These are phyloP conservation scores for Apodospora peruviana DNA, from an alignment of 495 filamentous ascomycete species.

Conservation along the genomic window DNA sequence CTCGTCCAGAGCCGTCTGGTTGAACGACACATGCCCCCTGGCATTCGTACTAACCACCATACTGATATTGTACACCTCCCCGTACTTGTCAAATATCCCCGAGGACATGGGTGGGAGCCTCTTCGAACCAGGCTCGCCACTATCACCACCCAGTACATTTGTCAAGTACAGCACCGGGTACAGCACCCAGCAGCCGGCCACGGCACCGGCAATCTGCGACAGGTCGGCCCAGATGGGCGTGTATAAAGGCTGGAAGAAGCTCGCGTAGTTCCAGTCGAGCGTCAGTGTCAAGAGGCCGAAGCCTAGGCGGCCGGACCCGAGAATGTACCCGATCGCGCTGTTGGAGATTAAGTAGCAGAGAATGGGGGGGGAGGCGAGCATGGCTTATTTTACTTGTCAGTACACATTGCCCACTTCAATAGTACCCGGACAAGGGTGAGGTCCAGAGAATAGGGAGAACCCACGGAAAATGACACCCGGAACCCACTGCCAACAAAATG, in stretches of 20 bases:
- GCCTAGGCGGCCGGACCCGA: slow-evolving; percentile 12
- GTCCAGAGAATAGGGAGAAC: no score
- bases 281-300: slow-evolving; percentile 17
- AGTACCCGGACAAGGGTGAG: no score
- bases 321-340: slow-evolving; percentile 11
- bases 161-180: slow-evolving; percentile 17
- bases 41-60: slow-evolving; percentile 38
- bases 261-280: slow-evolving; percentile 20
- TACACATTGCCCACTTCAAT: no score
- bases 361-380: slow-evolving; percentile 15
- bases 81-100: slow-evolving; percentile 44
- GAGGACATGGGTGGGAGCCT: slow-evolving; percentile 40
- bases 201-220: slow-evolving; percentile 4
- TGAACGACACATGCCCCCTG: slow-evolving; percentile 36
- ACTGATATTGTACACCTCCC: slow-evolving; percentile 35
- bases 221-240: slow-evolving; percentile 19
- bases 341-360: slow-evolving; percentile 19
- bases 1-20: slow-evolving; percentile 32
- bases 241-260: slow-evolving; percentile 14
- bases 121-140: no score
- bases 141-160: slow-evolving; percentile 11
- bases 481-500: slow-evolving; percentile 20
- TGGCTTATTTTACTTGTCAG: no score
- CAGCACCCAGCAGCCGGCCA: slow-evolving; percentile 10
- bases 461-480: slow-evolving; percentile 20